phyloP scores from a whole-genome alignment of 75 land plant genomes.

The Selaginella moellendorffii region DNA sequence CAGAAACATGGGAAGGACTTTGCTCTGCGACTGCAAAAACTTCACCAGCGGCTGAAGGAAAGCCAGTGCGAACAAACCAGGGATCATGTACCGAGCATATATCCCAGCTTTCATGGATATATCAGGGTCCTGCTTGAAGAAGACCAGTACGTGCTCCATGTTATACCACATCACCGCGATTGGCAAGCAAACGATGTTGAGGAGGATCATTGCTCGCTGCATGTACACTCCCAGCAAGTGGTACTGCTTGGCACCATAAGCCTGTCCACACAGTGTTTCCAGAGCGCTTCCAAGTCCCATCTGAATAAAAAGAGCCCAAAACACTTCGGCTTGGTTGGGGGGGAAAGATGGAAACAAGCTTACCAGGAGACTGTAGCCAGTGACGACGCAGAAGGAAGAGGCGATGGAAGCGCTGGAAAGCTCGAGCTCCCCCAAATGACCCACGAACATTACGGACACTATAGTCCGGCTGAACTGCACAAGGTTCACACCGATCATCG shows the following conservation, averaged over 20 bases:
- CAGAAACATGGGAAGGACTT: slow-evolving; percentile 56
- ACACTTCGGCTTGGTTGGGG: not conserved
- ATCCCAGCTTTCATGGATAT: slow-evolving; percentile 24
- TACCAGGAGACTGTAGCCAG: slow-evolving; percentile 65
- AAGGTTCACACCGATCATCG: slow-evolving; percentile 47
- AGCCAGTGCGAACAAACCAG: slow-evolving; percentile 48
- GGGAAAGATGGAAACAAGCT: slow-evolving; percentile 17
- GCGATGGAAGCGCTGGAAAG: slow-evolving; percentile 65
- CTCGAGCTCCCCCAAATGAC: slow-evolving; percentile 53
- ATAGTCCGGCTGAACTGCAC: slow-evolving; percentile 34
- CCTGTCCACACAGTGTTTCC: slow-evolving; percentile 46
- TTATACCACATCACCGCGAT: slow-evolving; percentile 15
- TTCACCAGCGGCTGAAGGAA: slow-evolving; percentile 41
- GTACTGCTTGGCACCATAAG: slow-evolving; percentile 34
- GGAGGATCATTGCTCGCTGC: slow-evolving; percentile 28
- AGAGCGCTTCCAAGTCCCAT: slow-evolving; percentile 33
- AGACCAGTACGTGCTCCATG: slow-evolving; percentile 19
- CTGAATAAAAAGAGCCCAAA: slow-evolving; percentile 16
- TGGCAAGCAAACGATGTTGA: slow-evolving; percentile 8
- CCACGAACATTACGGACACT: slow-evolving; percentile 63
- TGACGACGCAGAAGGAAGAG: slow-evolving; percentile 40
- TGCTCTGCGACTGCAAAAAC: slow-evolving; percentile 63
- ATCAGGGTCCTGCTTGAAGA: slow-evolving; percentile 15
- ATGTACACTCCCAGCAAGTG: slow-evolving; percentile 26
- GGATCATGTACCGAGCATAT: slow-evolving; percentile 59